Base-by-base conservation (phyloP, 1,139 yeast species). In the Pneumocystis murina region DNA sequence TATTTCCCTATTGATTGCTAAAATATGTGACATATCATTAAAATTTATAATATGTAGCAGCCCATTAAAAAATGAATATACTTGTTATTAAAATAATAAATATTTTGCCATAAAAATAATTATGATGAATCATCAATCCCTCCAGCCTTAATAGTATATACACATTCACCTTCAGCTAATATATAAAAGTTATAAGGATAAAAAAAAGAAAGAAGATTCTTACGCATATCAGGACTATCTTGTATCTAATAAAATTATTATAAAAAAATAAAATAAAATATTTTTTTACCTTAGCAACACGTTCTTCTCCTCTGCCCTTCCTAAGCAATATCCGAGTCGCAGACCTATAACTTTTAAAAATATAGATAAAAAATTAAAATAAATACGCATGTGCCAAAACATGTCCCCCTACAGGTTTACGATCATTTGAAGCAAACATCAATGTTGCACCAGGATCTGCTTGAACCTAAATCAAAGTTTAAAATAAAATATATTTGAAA, bases 401-500 rank as follows among this genome's bases (percentile, higher is more conserved):
- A 71, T 83, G 86, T 0, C 86, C 86, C 36, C 86, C 86, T 65
- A 83, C 80, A 0, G 86, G 86, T 70, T 83, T 83, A 66, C 85
- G 76, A 72, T 83, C 86, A 20, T 84, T 84, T 43, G 84, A 76
- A 0, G 86, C 86, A 74, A 83, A 83, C 64, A 83, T 72, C 1
- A 85, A 82, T 63, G 84, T 81, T 0, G 86, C 86, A 60, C 86
- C 86, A 0, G 86, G 86, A 68, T 83, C 86, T n/a, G 84, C 80
- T 70, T 83, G 86, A 12, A 82, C 85, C 64, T 62, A 33, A 4
- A 16, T 4, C 20, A 36, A 17, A 5, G 16, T 35, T 38, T 17
- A 24, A 60, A 36, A 60, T 12, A 60, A 36, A 10, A 58, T 3
- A 38, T 40, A 20, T 17, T 8, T 60, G 20, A 24, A n/a, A 60